Evolutionary conservation across 179 eudicot species (phyloP).

Genomic region (Corrigiola litoralis): DNA sequence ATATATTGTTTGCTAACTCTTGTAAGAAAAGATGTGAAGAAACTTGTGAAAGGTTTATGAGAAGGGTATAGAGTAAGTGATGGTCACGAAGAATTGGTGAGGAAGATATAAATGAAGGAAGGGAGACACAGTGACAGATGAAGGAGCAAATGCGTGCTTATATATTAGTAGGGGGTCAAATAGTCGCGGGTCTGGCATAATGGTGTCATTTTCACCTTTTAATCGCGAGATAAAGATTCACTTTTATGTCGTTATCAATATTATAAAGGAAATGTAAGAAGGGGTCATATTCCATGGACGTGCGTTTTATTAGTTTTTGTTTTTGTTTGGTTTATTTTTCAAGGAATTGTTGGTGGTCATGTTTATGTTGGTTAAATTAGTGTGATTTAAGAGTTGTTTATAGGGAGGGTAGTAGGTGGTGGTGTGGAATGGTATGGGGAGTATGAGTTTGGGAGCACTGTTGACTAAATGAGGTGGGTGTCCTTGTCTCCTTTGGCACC

Average conservation of each 20-base stretch:
- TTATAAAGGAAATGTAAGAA: too few species aligned
- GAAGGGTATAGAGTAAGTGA: neutral
- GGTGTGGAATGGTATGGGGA: conserved; percentile 1
- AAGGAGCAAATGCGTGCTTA: too few species aligned
- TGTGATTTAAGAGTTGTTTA: neutral
- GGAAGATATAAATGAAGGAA: conserved; percentile 1
- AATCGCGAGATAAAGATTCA: too few species aligned
- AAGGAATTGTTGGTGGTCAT: neutral
- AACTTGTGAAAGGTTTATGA: too few species aligned
- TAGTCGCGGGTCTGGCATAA: neutral
- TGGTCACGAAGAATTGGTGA: conserved; percentile 6
- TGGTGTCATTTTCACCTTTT: too few species aligned
- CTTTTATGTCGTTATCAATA: too few species aligned
- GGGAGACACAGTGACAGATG: too few species aligned
- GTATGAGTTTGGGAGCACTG: conserved; percentile 8
- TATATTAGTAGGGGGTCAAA: neutral
- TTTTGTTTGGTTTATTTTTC: too few species aligned
- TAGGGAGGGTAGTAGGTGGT: neutral
- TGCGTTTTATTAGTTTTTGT: conserved; percentile 11
- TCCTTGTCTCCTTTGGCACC: conserved; percentile 19
- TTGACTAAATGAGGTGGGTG: conserved; percentile 26
- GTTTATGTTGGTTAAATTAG: too few species aligned
- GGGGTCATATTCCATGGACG: conserved; percentile 19
- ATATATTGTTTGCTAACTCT: too few species aligned
- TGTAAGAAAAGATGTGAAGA: too few species aligned